phyloP scores from a whole-genome alignment of 306 rosid genomes.

The Cucurbita maxima region DNA sequence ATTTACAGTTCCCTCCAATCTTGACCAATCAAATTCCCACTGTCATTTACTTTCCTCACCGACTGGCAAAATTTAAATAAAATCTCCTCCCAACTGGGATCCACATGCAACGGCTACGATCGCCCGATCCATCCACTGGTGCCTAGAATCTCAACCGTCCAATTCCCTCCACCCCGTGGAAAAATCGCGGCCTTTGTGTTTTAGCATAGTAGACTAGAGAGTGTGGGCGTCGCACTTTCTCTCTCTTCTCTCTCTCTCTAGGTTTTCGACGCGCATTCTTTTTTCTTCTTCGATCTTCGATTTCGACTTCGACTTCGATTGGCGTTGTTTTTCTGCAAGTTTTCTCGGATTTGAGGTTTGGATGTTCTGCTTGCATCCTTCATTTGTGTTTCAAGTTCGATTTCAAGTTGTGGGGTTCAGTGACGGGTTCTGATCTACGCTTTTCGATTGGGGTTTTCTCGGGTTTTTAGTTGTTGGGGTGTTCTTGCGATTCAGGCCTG shows the following conservation, averaged over 20 bases:
- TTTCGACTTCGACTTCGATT: background rate
- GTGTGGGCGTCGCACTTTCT: background rate
- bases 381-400: background rate
- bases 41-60: background rate
- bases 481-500: background rate
- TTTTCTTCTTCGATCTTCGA: background rate
- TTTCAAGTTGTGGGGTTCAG: background rate
- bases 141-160: conserved; percentile 2
- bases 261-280: conserved; percentile 4
- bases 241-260: conserved; percentile 1
- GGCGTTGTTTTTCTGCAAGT: background rate
- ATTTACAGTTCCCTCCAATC: background rate
- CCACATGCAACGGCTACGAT: background rate
- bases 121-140: background rate
- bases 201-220: background rate
- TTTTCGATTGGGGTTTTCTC: background rate
- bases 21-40: background rate
- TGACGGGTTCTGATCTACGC: background rate
- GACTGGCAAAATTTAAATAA: background rate
- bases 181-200: background rate
- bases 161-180: background rate
- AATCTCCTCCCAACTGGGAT: background rate
- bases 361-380: background rate
- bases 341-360: background rate
- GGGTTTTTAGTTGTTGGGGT: background rate